A percentile compares a stretch with the other conserved stretches of the same genome.
These are phyloP conservation scores for Wickerhamomyces canadensis DNA, from an alignment of 805 yeast species.

Conservation along the genomic window DNA sequence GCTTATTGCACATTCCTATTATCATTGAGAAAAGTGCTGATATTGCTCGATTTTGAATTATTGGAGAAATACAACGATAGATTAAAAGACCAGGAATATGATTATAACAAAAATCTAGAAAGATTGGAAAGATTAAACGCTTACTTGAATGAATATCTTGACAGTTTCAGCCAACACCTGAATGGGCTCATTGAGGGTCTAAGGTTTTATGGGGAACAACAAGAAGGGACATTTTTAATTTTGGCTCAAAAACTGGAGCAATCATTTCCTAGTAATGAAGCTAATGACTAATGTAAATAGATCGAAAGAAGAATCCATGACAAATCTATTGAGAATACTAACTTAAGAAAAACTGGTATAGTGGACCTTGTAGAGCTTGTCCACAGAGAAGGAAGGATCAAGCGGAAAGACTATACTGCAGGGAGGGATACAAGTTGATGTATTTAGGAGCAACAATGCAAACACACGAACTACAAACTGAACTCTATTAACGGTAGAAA, in stretches of 20 bases:
- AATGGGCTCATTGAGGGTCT: slow-evolving; percentile 41
- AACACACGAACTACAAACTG: no score
- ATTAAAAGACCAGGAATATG: slow-evolving; percentile 34
- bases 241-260: slow-evolving; percentile 38
- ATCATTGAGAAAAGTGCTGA: slow-evolving; percentile 50
- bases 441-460: no score
- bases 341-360: no score
- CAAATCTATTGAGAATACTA: no score
- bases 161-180: slow-evolving; percentile 39
- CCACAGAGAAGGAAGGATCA: no score
- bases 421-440: no score
- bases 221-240: slow-evolving; percentile 38
- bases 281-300: neutral
- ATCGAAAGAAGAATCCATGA: no score
- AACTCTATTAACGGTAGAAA: no score
- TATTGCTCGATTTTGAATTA: slow-evolving; percentile 43
- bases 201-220: slow-evolving; percentile 43
- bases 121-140: slow-evolving; percentile 37
- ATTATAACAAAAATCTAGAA: slow-evolving; percentile 31
- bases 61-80: slow-evolving; percentile 31
- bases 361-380: no score
- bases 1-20: slow-evolving; percentile 43
- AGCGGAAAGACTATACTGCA: no score
- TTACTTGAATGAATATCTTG: slow-evolving; percentile 37
- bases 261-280: slow-evolving; percentile 16